A percentile compares a stretch with the other conserved stretches of the same genome.
Conservation (phyloP, 495 filamentous ascomycete species). For the Xylaria curta region DNA sequence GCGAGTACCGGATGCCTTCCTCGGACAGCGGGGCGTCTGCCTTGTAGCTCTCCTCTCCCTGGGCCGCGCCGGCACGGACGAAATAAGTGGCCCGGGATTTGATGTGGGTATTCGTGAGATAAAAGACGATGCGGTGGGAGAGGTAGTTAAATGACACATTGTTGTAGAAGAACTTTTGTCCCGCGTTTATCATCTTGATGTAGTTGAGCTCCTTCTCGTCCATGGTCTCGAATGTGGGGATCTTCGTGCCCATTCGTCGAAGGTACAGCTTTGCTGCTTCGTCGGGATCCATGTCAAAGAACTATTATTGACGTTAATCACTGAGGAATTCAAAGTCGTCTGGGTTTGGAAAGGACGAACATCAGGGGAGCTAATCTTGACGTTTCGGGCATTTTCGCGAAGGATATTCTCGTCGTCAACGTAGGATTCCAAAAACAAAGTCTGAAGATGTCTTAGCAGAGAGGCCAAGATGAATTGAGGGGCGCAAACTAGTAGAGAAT, state of each 20-base stretch:
- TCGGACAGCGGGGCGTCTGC: conserved; percentile 82
- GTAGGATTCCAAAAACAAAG: conserved; percentile 94
- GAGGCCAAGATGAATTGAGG: neutral
- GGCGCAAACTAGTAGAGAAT: conserved; percentile 28
- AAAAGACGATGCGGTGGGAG: conserved; percentile 95
- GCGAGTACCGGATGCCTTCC: conserved; percentile 83
- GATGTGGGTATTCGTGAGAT: conserved; percentile 95
- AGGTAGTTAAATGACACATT: conserved; percentile 95
- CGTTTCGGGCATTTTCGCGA: conserved; percentile 93
- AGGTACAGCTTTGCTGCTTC: conserved; percentile 93
- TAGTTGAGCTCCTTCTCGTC: conserved; percentile 91
- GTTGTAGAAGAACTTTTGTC: conserved; percentile 89
- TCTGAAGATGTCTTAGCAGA: conserved; percentile 57
- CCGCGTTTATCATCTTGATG: conserved; percentile 99
- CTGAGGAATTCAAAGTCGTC: neutral
- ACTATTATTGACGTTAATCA: conserved; percentile 61
- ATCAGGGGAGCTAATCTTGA: conserved; percentile 99
- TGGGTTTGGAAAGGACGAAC: conserved; percentile 50
- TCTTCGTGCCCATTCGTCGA: conserved; percentile 84
- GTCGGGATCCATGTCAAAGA: conserved; percentile 86
- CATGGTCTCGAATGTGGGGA: conserved; percentile 97
- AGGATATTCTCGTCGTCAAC: conserved; percentile 94
- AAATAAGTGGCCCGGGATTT: conserved; percentile 94
- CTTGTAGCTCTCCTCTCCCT: conserved; percentile 87
- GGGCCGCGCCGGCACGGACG: conserved; percentile 72